Evolutionary conservation across 169 alveolate species (phyloP).

Genomic region (Plasmodium yoelii): DNA sequence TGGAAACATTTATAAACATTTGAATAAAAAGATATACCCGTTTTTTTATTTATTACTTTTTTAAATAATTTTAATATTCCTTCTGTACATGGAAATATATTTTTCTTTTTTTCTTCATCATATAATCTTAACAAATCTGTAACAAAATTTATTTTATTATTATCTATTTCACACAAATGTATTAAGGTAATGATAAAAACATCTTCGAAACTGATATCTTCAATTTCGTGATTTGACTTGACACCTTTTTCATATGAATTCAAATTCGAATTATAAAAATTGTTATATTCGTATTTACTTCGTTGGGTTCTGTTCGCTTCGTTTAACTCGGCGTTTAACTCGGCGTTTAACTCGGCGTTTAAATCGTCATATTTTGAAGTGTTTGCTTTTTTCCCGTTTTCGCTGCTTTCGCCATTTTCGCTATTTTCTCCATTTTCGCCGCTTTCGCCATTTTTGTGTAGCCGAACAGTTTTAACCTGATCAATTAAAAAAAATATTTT

Average conservation of each 20-base stretch:
- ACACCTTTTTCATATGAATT: too few relatives aligned
- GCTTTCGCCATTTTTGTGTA: too few relatives aligned
- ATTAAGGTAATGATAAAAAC: slow-evolving; percentile 24
- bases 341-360: too few relatives aligned
- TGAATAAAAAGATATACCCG: slow-evolving; percentile 4
- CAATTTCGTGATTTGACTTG: background rate
- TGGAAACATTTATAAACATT: slow-evolving; percentile 38
- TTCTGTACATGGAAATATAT: slow-evolving; percentile 33
- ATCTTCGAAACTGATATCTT: slow-evolving; percentile 30
- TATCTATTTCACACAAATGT: slow-evolving; percentile 22
- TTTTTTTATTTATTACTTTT: slow-evolving; percentile 29
- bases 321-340: too few relatives aligned
- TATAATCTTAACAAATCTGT: slow-evolving; percentile 24
- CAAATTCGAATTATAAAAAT: background rate
- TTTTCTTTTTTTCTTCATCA: slow-evolving; percentile 64
- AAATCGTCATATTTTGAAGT: too few relatives aligned
- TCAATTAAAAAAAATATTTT: slow-evolving; percentile 30
- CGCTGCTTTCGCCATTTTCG: too few relatives aligned
- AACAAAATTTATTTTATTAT: slow-evolving; percentile 16
- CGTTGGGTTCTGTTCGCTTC: too few relatives aligned
- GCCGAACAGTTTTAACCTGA: slow-evolving; percentile 2
- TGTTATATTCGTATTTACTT: background rate
- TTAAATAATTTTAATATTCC: slow-evolving; percentile 38
- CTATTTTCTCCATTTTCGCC: too few relatives aligned
- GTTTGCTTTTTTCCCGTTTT: too few relatives aligned